Conservation (phyloP, 1,284 basidiomycete species). For the Cryptococcus sp. region DNA sequence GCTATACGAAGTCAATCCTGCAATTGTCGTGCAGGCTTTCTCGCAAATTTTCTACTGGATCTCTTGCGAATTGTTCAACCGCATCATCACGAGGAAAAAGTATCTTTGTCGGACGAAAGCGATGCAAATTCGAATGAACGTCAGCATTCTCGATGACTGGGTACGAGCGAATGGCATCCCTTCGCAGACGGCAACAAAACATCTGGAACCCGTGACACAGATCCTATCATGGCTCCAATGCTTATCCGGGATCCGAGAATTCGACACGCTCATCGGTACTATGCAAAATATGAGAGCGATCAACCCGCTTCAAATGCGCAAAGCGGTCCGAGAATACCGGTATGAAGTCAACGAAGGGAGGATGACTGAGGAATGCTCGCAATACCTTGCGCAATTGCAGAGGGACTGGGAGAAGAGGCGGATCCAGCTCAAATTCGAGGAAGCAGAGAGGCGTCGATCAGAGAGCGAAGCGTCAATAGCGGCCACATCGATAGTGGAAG, state of each 20-base stretch:
- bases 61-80: slow-evolving; percentile 86
- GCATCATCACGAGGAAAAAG: slow-evolving; percentile 85
- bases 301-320: slow-evolving; percentile 93
- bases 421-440: slow-evolving; percentile 76
- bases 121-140: slow-evolving; percentile 85
- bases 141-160: slow-evolving; percentile 89
- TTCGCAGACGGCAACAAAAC: slow-evolving; percentile 67
- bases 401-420: slow-evolving; percentile 44
- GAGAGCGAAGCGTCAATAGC: slow-evolving; percentile 6
- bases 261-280: slow-evolving; percentile 82
- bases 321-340: slow-evolving; percentile 89
- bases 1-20: slow-evolving; percentile 88
- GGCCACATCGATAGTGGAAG: slow-evolving; percentile 9
- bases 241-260: slow-evolving; percentile 75
- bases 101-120: slow-evolving; percentile 90
- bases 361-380: slow-evolving; percentile 91
- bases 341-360: slow-evolving; percentile 89
- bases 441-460: slow-evolving; percentile 64
- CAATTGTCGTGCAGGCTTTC: slow-evolving; percentile 84
- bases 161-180: slow-evolving; percentile 71
- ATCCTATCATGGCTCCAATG: slow-evolving; percentile 70
- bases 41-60: slow-evolving; percentile 69
- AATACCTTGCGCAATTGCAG: slow-evolving; percentile 68
- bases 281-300: slow-evolving; percentile 83
- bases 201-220: slow-evolving; percentile 83